Conservation (phyloP, 352 stramenopile species). For the Pilasporangium apinafurcum region DNA sequence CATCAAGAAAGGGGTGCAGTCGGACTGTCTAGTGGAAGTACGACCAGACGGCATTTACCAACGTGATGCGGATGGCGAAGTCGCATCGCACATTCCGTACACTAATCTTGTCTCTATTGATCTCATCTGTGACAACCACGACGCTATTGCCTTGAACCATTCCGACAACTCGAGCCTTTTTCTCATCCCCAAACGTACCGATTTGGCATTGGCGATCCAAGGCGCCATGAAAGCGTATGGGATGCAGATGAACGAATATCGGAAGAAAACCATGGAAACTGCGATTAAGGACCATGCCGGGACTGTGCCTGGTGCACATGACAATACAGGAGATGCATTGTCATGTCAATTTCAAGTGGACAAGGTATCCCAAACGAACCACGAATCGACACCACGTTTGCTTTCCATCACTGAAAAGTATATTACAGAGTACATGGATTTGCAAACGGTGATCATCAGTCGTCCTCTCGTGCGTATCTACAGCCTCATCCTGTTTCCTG, state of each 20-base stretch:
- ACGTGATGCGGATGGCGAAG: constrained; percentile 59
- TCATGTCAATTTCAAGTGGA: constrained; percentile 70
- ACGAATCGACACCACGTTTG: constrained; percentile 28
- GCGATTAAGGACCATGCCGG: constrained; percentile 41
- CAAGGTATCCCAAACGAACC: constrained; percentile 38
- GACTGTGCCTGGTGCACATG: too few relatives aligned
- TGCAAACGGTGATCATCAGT: constrained; percentile 52
- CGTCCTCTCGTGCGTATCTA: constrained; percentile 68
- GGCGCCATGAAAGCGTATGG: constrained; percentile 67
- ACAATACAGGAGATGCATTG: constrained; percentile 20
- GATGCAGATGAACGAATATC: constrained; percentile 81
- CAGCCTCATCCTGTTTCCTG: constrained; percentile 56
- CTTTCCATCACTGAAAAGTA: constrained; percentile 67
- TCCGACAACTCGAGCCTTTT: constrained; percentile 82
- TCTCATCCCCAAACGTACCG: constrained; percentile 49
- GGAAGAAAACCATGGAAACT: constrained; percentile 70
- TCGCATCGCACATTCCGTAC: constrained; percentile 79
- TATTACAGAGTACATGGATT: constrained; percentile 54
- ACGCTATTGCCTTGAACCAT: constrained; percentile 70
- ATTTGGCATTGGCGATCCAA: constrained; percentile 66
- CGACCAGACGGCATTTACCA: constrained; percentile 72
- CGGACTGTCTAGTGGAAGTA: constrained; percentile 60
- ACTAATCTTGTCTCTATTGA: constrained; percentile 81
- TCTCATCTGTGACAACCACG: constrained; percentile 67
- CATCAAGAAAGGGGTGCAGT: constrained; percentile 51